Percentiles rank a stretch among this genome's conserved stretches.
These are phyloP conservation scores for Penicillium robsamsonii DNA, from an alignment of 495 filamentous ascomycete genomes.

Conservation along the genomic window DNA sequence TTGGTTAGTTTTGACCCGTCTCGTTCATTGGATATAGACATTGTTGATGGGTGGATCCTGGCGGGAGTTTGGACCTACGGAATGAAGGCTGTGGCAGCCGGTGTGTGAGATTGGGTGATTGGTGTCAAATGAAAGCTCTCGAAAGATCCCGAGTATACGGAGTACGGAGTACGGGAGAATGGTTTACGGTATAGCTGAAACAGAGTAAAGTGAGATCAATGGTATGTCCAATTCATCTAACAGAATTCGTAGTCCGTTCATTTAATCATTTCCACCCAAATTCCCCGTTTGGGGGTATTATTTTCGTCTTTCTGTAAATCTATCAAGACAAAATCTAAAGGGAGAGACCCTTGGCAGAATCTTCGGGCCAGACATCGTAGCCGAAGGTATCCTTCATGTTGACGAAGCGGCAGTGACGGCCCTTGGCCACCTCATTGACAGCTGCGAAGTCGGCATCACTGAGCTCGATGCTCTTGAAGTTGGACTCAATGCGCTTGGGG, in stretches of 20 bases:
- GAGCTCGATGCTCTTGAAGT: constrained; percentile 62
- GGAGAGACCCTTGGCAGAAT: constrained; percentile 42
- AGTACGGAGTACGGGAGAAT: too few relatives aligned
- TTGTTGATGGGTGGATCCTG: constrained; percentile 9
- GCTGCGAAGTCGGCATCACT: constrained; percentile 54
- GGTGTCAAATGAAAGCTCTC: neutral
- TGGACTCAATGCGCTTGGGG: constrained; percentile 60
- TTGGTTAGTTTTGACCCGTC: neutral
- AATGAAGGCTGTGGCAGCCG: constrained; percentile 3
- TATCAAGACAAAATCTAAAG: constrained; percentile 24
- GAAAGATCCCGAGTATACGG: neutral
- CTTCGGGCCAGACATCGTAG: constrained; percentile 51
- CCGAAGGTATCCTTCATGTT: constrained; percentile 77
- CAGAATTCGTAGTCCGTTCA: constrained; percentile 17
- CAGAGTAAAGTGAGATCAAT: neutral
- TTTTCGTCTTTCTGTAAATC: constrained; percentile 11
- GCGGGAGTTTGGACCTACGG: constrained; percentile 6
- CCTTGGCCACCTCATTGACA: constrained; percentile 58
- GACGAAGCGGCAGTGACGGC: constrained; percentile 66
- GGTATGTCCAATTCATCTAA: constrained; percentile 27
- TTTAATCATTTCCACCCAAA: constrained; percentile 16
- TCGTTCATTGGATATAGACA: constrained; percentile 6
- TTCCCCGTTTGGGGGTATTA: constrained; percentile 16
- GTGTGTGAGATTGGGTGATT: constrained; percentile 7
- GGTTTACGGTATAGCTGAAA: constrained; percentile 1